A percentile compares a stretch with the other conserved stretches of the same genome.
Evolutionary conservation across 1,284 basidiomycete genomes (phyloP).

Genomic region (Moniliophthora roreri): DNA sequence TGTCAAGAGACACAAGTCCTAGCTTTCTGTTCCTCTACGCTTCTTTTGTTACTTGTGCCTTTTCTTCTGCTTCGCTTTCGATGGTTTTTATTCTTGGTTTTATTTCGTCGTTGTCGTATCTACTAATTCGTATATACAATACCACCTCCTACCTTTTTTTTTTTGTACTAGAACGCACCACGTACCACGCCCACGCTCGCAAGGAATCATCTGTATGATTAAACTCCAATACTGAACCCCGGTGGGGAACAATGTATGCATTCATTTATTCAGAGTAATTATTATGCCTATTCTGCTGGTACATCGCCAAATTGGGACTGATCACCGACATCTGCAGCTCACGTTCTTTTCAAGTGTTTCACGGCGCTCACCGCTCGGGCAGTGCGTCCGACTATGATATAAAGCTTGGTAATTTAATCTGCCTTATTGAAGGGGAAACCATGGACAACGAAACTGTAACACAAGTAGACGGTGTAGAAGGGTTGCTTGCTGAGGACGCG

Average conservation of each 20-base stretch:
- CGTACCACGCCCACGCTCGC: no score
- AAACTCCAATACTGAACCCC: not conserved
- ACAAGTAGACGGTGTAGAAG: no score
- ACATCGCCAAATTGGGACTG: no score
- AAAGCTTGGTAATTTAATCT: no score
- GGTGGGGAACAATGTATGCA: not conserved
- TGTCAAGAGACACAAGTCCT: conserved; percentile 6
- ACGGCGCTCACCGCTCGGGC: no score
- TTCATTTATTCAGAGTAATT: not conserved
- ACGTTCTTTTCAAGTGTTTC: no score
- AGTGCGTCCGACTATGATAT: no score
- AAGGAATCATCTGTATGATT: conserved; percentile 12
- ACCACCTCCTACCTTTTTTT: not conserved
- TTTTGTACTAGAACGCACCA: conserved; percentile 10
- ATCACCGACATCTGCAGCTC: no score
- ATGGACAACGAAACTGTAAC: no score
- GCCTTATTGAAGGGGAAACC: no score
- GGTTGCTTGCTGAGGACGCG: no score
- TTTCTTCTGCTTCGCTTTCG: conserved; percentile 1
- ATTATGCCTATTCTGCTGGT: no score
- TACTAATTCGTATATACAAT: conserved; percentile 2
- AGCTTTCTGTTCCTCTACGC: not conserved
- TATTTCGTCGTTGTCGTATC: not conserved
- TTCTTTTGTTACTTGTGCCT: conserved; percentile 2
- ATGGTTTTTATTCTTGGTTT: conserved; percentile 2